phyloP scores from a whole-genome alignment of 805 yeast genomes.

The Wickerhamiella slavikovae region DNA sequence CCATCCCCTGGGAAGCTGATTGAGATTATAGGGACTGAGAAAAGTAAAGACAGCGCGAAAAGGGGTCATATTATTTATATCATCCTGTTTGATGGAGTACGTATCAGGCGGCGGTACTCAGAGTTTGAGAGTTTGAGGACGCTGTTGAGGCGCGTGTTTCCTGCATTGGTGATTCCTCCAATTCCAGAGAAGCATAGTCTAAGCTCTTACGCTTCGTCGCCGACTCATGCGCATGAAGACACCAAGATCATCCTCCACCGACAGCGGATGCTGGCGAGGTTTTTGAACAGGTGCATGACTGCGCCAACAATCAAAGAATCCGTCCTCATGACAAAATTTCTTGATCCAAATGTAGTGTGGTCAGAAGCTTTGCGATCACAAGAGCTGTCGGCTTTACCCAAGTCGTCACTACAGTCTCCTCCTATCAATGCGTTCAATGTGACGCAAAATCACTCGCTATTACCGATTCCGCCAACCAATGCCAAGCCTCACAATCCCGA shows the following conservation, averaged over 20 bases:
- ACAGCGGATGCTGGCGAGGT: constrained; percentile 52
- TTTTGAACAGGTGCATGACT: constrained; percentile 52
- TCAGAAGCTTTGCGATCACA: constrained; percentile 44
- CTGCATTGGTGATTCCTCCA: constrained; percentile 75
- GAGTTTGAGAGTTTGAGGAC: constrained; percentile 76
- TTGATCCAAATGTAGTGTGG: constrained; percentile 78
- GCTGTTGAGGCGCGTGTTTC: constrained; percentile 48
- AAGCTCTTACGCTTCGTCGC: constrained; percentile 25
- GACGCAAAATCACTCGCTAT: constrained; percentile 35
- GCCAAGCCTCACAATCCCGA: constrained; percentile 19
- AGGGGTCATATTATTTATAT: constrained; percentile 71
- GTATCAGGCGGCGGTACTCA: constrained; percentile 69
- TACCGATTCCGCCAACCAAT: constrained; percentile 38
- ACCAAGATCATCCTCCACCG: constrained; percentile 35
- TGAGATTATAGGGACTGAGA: constrained; percentile 75
- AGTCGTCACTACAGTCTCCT: constrained; percentile 34
- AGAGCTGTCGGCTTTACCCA: constrained; percentile 32
- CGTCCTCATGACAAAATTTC: constrained; percentile 48
- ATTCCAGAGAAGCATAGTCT: constrained; percentile 73
- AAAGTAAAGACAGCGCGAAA: constrained; percentile 58
- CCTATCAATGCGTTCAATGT: constrained; percentile 39
- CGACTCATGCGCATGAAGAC: constrained; percentile 26
- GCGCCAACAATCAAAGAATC: constrained; percentile 36
- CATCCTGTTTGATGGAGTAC: constrained; percentile 37
- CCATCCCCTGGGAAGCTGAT: no score